Conservation (phyloP, 805 yeast species). For the Cyberlindnera meyerae region DNA sequence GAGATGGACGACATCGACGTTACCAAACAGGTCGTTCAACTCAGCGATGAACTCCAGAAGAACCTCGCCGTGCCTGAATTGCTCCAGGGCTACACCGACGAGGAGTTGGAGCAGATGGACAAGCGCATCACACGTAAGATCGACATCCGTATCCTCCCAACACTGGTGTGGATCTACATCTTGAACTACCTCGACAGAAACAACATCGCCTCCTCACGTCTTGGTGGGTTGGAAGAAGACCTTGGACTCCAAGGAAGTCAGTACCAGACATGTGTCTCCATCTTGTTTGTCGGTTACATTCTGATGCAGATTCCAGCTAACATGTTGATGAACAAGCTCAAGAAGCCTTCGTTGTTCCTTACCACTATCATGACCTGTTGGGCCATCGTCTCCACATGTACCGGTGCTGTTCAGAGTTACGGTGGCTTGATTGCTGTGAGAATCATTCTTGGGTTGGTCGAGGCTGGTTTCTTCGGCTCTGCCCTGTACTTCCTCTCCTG, state of each 20-base stretch:
- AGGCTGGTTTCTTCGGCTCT: slow-evolving; percentile 46
- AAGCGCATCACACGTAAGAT: slow-evolving; percentile 41
- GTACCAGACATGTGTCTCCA: slow-evolving; percentile 48
- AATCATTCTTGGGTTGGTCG: slow-evolving; percentile 40
- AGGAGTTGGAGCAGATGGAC: slow-evolving; percentile 41
- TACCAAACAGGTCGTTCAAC: no score
- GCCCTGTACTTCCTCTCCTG: slow-evolving; percentile 47
- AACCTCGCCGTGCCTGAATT: slow-evolving; percentile 20
- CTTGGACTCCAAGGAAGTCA: slow-evolving; percentile 37
- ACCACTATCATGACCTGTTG: slow-evolving; percentile 45
- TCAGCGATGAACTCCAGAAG: background rate
- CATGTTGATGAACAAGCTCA: slow-evolving; percentile 37
- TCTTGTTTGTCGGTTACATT: slow-evolving; percentile 46
- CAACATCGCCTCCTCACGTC: slow-evolving; percentile 45
- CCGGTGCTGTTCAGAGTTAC: slow-evolving; percentile 28
- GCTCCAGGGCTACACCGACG: slow-evolving; percentile 24
- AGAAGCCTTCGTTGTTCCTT: slow-evolving; percentile 47
- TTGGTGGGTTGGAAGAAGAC: slow-evolving; percentile 45
- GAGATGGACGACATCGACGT: no score
- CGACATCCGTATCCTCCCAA: slow-evolving; percentile 46
- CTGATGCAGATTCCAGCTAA: slow-evolving; percentile 48
- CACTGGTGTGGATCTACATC: slow-evolving; percentile 45
- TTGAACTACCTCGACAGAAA: slow-evolving; percentile 47
- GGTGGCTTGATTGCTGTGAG: slow-evolving; percentile 29
- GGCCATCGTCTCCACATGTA: slow-evolving; percentile 38